Base-by-base conservation (phyloP, 78 protist genomes). In the Dictyostelium purpureum region DNA sequence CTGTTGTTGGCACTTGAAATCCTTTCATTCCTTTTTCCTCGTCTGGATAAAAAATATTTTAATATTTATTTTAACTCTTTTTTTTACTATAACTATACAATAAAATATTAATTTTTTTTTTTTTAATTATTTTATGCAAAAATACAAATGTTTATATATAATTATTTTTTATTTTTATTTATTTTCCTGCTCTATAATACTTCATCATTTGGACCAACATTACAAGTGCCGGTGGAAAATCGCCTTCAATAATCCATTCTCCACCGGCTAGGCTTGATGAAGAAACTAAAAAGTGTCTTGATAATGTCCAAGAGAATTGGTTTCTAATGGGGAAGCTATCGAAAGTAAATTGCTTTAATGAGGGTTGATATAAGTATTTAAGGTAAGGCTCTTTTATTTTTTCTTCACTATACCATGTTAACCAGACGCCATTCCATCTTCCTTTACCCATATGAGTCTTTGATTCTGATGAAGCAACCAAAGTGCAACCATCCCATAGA, bases 181-280 rank as follows among this genome's bases (percentile, higher is more conserved):
- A 52, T 52, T 37, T 52, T 6, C 45, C 63, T 21, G 31, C 69
- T 37, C 21, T 47, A n/a, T 76, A 76, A n/a, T 76, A 82, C 57
- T 82, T 82, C 80, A 82, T 67, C 92, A 85, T 85, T 85, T 85
- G 92, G 47, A 85, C 91, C 16, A 83, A 73, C 91, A 83, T 83
- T 54, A 83, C 92, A 40, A 85, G 35, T 33, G 24, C 63, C n/a
- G 92, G 92, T 31, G 92, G 92, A 18, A 85, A 63, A 59, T 85
- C 92, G 47, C 92, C 92, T 59, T 85, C 92, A 24, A 43, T 37
- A 11, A 85, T 73, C 82, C 82, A 85, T 45, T 85, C 92, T 47
- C 92, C 92, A 24, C 74, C 73, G 40, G 56, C 74, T 45, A 69
- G 63, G 21, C 67, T 28, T 0, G 90, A 45, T n/a, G n/a, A n/a